Base-by-base conservation (phyloP, 202 grass and related monocot genomes). In the Sporobolus alterniflorus region DNA sequence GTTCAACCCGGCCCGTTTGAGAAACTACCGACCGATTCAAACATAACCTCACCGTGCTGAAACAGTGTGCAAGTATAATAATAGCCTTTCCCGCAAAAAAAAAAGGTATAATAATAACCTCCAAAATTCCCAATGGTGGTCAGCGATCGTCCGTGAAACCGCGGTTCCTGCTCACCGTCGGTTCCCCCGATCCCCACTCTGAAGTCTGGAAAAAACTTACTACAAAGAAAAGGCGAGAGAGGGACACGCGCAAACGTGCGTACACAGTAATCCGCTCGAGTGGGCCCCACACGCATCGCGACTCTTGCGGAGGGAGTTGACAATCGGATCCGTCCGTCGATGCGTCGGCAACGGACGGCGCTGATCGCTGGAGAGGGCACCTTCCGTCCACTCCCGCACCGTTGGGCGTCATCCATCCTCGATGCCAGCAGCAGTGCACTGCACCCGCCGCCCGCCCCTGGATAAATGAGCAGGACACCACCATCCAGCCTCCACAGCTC, bases 241-340 rank as follows among this genome's bases (percentile, higher is more conserved):
- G 50, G 21, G 33, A 39, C 71, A 16, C 70, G 70, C 48, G 70
- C 73, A n/a, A 76, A 77, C 60, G 75, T 77, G 75, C 57, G 14
- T 11, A 3, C n/a, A n/a, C 72, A 20, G 54, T 3, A 7, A n/a
- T n/a, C n/a, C n/a, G n/a, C n/a, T 9, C 52, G 11, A 33, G 16
- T 1, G 39, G 75, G 75, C 18, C 60, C 75, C 75, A 78, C 75
- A 50, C 75, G 60, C 46, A 25, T 64, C 59, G 75, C 59, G 75
- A n/a, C 55, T 20, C 31, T 22, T 1, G 55, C 12, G 43, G 75
- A 9, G 57, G 40, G 57, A 7, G 60, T 66, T 66, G 75, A 65
- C 60, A 41, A 41, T 12, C 31, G 18, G 40, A 49, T 64, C 75
- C 42, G 75, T 2, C 56, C 56, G 74, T 63, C 24, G 36, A 25